Evolutionary conservation across 805 yeast species (phyloP), one percentile per base, ranked within the genome.

Genomic region (Candida broadrunensis): DNA sequence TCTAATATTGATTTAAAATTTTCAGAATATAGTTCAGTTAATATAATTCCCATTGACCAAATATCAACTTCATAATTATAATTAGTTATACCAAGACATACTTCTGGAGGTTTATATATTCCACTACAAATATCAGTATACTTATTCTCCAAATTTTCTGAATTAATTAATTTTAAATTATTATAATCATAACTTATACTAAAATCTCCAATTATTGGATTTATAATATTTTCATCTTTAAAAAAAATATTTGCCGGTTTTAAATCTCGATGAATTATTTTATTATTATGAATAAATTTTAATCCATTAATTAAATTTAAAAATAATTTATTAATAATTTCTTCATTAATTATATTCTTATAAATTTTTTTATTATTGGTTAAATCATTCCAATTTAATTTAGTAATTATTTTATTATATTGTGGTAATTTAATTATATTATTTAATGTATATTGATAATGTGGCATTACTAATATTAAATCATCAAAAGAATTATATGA

Each of bases 91-190:
- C 87, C 85, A 37, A 85, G 73, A 32, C 86, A 64, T 35, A 84
- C 61, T 52, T 87, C 95, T 0, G 95, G 91, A 0, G 93, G 81
- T 44, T 84, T 80, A 60, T 78, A 88, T 25, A 70, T 69, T 1
- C 83, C 81, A 0, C 90, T 82, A 16, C 83, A 73, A 3, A 88
- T 81, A 47, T 78, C 85, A n/a, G 75, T 68, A 42, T 72, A 67
- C 48, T 73, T 65, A 29, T 87, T 81, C 29, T 58, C 63, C 3
- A 33, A 23, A n/a, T 11, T 24, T 5, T 26, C 17, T 2, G 27
- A 39, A 4, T 31, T 19, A 1, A 35, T 23, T 38, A 32, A 41
- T 12, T 41, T 21, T 6, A 48, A 39, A 27, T 24, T 34, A 11
- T 16, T 32, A 17, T 39, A 19, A 26, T 64, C 57, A 47, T 65